These are phyloP conservation scores for Tripidium arundinaceum DNA, from an alignment of 202 grass and related monocot species.

Conservation along the genomic window DNA sequence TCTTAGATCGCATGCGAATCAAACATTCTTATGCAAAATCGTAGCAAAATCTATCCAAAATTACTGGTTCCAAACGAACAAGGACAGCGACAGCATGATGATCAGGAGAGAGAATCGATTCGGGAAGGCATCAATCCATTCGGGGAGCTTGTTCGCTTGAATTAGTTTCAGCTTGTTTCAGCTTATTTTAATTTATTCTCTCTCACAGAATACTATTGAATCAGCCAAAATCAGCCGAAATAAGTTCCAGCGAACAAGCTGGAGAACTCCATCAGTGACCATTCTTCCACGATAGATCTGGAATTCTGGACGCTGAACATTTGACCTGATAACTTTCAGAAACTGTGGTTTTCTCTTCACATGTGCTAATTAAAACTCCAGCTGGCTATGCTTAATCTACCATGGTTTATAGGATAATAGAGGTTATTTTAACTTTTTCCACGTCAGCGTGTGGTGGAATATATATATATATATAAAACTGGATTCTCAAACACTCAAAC, in stretches of 20 bases:
- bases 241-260: too few species aligned
- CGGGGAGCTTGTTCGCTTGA: too few species aligned
- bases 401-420: background rate
- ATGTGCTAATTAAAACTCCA: background rate
- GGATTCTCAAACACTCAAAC: too few species aligned
- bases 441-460: conserved; percentile 14
- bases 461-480: background rate
- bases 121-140: background rate
- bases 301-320: background rate
- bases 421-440: background rate
- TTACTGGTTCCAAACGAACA: background rate
- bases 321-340: background rate
- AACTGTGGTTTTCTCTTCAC: background rate
- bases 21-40: background rate
- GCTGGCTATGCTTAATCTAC: background rate
- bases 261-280: background rate
- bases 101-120: background rate
- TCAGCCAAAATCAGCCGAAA: too few species aligned
- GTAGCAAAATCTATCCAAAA: background rate
- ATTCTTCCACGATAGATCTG: background rate
- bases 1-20: too few species aligned
- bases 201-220: too few species aligned
- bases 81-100: background rate
- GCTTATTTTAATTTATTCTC: too few species aligned
- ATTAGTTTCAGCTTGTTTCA: too few species aligned